Evolutionary conservation across 495 filamentous ascomycete genomes (phyloP), one percentile per base, ranked within the genome.

Genomic region (Staphylotrichum tortipilum): DNA sequence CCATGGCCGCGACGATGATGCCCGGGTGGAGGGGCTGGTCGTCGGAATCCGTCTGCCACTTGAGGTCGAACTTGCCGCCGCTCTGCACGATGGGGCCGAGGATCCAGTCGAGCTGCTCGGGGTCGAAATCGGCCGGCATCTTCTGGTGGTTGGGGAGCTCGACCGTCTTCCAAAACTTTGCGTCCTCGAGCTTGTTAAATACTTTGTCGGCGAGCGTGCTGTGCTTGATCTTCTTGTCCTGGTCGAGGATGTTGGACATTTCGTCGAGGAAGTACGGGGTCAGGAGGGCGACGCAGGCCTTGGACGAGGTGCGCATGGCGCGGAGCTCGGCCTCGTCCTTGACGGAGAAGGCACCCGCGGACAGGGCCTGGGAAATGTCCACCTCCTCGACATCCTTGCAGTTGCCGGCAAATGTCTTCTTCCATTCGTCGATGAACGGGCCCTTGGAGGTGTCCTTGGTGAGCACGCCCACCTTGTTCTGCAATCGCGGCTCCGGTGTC

Each of bases 311-410:
- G 37, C 94, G 82, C 77, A 97, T 95, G 1, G 84, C 82, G 36
- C 94, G 89, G 76, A 98, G 71, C 67, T 99, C 92, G 53, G 85
- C 83, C 49, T 95, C 90, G 66, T 96, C 94, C 68, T 99, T 99
- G 51, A 95, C 79, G n/a, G 94, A 82, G 62, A 99, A 84, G 28
- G 86, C 88, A 36, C 81, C 82, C 1, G 78, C 66, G 10, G 90
- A 97, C 50, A 99, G 74, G 6, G 88, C 91, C 12, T 78, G 68
- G 9, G 84, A 72, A 47, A 95, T 84, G 57, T 99, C 94, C 22
- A 95, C 82, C 63, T 95, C 85, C 65, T 97, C 89, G 7, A 86
- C 65, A 44, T 95, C 90, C 59, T 88, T 84, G 31, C 82, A 83
- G 52, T 86, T 78, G 4, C 85, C 82, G 17, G 69, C 74, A 57